phyloP scores from a whole-genome alignment of 306 rosid genomes.

The Quillaja saponaria region DNA sequence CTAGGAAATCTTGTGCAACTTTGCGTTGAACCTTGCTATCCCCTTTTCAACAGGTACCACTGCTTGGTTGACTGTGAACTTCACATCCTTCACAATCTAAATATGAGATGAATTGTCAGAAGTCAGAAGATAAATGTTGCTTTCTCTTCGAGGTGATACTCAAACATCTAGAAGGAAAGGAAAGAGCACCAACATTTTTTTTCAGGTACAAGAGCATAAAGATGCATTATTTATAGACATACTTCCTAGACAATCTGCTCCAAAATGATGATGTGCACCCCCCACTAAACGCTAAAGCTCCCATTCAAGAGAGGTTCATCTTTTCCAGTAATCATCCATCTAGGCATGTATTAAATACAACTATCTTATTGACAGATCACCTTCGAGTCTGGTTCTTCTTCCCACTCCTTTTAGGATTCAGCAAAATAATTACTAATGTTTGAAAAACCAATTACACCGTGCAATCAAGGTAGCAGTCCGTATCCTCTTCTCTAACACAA shows the following conservation, averaged over 20 bases:
- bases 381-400: too few species aligned
- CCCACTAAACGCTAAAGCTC: conserved; percentile 48
- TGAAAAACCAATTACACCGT: too few species aligned
- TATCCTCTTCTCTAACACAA: too few species aligned
- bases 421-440: too few species aligned
- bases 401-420: too few species aligned
- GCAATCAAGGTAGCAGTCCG: too few species aligned
- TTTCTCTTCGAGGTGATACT: not conserved
- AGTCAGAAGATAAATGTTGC: conserved; percentile 16
- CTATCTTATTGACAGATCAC: too few species aligned
- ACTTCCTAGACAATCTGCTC: too few species aligned
- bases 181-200: conserved; percentile 16
- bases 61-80: conserved; percentile 92
- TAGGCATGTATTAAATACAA: not conserved
- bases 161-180: conserved; percentile 20
- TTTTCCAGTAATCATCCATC: conserved; percentile 53
- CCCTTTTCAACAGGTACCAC: conserved; percentile 98
- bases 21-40: conserved; percentile 75
- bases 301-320: conserved; percentile 60
- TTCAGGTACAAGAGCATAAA: conserved; percentile 6
- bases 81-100: conserved; percentile 91
- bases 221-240: conserved; percentile 12
- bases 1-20: conserved; percentile 72
- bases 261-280: too few species aligned
- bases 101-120: conserved; percentile 22